Conservation (phyloP, 2,329 filamentous ascomycete species). For the Cladophialophora exuberans region DNA sequence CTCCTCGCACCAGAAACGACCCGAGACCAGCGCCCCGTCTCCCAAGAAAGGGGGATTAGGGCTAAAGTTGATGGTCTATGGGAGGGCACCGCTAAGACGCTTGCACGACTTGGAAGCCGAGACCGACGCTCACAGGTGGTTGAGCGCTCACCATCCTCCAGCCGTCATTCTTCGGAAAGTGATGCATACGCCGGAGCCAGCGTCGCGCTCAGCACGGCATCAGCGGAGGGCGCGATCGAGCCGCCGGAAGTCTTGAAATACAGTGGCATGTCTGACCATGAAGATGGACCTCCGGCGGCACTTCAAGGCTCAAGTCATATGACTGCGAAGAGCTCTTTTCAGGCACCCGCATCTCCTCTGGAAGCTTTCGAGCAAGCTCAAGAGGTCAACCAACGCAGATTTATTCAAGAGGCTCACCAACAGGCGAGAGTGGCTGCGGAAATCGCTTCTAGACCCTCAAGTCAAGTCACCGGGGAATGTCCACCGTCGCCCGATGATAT, state of each 20-base stretch:
- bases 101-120: slow-evolving; percentile 33
- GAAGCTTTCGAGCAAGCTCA: slow-evolving; percentile 35
- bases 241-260: slow-evolving; percentile 41
- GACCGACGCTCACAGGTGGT: slow-evolving; percentile 39
- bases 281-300: slow-evolving; percentile 14
- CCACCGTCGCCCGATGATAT: slow-evolving; percentile 38
- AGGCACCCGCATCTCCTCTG: slow-evolving; percentile 28
- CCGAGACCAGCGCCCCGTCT: slow-evolving; percentile 16
- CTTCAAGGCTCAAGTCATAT: slow-evolving; percentile 6
- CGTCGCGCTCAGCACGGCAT: slow-evolving; percentile 48
- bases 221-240: slow-evolving; percentile 48
- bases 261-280: slow-evolving; percentile 9
- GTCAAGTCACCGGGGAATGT: slow-evolving; percentile 27
- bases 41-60: slow-evolving; percentile 24
- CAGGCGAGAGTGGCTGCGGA: slow-evolving; percentile 21
- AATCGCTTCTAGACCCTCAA: slow-evolving; percentile 11
- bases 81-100: slow-evolving; percentile 28
- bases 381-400: slow-evolving; percentile 34
- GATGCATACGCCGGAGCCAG: slow-evolving; percentile 46
- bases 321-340: slow-evolving; percentile 14
- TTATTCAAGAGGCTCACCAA: slow-evolving; percentile 31
- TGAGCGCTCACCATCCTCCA: slow-evolving; percentile 39
- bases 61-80: slow-evolving; percentile 31
- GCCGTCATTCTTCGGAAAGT: slow-evolving; percentile 31
- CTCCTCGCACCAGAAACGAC: slow-evolving; percentile 12